Base-by-base conservation (phyloP, 2,329 filamentous ascomycete genomes). In the Scedosporium minutisporum region DNA sequence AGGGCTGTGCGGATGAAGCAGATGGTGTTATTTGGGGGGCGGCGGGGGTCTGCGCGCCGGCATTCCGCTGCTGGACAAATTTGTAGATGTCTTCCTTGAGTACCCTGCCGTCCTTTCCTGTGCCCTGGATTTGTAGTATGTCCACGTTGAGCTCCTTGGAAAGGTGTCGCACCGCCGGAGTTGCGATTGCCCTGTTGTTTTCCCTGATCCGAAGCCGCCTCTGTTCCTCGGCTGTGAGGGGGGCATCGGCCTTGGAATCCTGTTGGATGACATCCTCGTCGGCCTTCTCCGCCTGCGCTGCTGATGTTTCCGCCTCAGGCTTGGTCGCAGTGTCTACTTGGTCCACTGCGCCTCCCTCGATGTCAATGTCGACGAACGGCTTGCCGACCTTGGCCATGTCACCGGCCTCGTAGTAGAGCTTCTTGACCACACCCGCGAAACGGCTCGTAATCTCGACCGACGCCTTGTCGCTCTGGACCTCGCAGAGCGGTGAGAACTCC, bases 401-500 rank as follows among this genome's bases (percentile, higher is more conserved):
- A 67, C 96, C 95, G 38, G 92, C 88, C 66, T 97, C 92, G 74
- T 96, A 97, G 76, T 97, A 86, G 55, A 99, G 81, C 77, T 93
- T 97, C 80, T 96, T 97, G 68, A 99, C 93, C 0, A 97, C 89
- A 23, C 95, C 95, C 63, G 93, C 87, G 75, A 96, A 99, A 62
- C 95, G 88, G 70, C 93, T 97, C 46, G 95, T 97, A 69, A 99
- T 99, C 82, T 97, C 84, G 23, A 87, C 85, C 1, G 86, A 85
- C 59, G 95, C 95, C 76, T 99, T 99, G 78, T 99, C 95, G 70
- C 93, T 97, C 74, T 97, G 95, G 55, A 99, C 96, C 78, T 99
- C 95, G 77, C 95, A 99, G 57, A 99, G 83, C 64, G 93, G 95
- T 69, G 96, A 95, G 83, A 96, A 99, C 78, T 99, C 93, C 78